Conservation (phyloP, 192 early-diverging fungal genomes). For the Piromyces finnis region DNA sequence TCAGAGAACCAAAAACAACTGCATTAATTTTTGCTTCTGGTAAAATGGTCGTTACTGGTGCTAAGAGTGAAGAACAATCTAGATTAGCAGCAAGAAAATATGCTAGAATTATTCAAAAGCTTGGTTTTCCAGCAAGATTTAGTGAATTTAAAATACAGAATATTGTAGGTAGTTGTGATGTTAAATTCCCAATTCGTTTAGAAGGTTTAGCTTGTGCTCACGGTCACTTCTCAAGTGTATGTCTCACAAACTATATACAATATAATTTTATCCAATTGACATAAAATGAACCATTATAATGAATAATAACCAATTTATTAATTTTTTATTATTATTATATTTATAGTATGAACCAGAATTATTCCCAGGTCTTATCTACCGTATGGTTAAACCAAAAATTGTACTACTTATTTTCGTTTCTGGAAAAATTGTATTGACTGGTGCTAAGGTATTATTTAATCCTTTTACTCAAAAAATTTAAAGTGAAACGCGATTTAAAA, state of each 20-base stretch:
- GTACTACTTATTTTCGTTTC: slow-evolving; percentile 97
- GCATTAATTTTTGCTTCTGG: slow-evolving; percentile 98
- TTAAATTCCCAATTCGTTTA: slow-evolving; percentile 97
- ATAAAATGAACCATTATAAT: too few species aligned
- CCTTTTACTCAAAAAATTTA: too few species aligned
- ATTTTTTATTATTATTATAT: too few species aligned
- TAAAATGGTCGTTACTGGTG: slow-evolving; percentile 67
- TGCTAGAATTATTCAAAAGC: slow-evolving; percentile 96
- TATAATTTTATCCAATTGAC: too few species aligned
- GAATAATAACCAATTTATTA: not conserved
- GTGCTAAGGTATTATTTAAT: slow-evolving; percentile 53
- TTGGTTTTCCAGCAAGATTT: slow-evolving; percentile 94
- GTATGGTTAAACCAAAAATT: slow-evolving; percentile 97
- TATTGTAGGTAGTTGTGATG: slow-evolving; percentile 97
- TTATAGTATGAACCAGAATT: slow-evolving; percentile 76
- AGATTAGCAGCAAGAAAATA: slow-evolving; percentile 96
- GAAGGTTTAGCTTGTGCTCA: slow-evolving; percentile 92
- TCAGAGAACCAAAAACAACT: slow-evolving; percentile 89
- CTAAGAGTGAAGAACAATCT: slow-evolving; percentile 94
- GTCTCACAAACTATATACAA: too few species aligned
- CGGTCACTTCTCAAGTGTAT: slow-evolving; percentile 74
- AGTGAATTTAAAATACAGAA: slow-evolving; percentile 99
- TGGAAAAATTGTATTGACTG: slow-evolving; percentile 98
- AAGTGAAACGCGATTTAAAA: too few species aligned
- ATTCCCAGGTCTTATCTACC: slow-evolving; percentile 97